Evolutionary conservation across 805 yeast species (phyloP).

Genomic region (Saccharomycodes ludwigii): DNA sequence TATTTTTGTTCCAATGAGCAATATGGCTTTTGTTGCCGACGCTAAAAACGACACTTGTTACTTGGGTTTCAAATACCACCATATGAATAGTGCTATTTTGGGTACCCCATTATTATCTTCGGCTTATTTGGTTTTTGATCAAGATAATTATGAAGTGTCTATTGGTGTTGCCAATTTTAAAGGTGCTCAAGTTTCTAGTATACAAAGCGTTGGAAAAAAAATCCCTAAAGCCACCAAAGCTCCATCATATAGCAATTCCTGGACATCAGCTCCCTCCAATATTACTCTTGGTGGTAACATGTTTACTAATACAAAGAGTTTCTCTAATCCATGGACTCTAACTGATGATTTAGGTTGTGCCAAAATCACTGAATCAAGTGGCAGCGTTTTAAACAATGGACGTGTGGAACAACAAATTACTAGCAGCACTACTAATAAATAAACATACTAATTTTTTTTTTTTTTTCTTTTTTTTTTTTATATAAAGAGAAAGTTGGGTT

Average conservation of each 20-base stretch:
- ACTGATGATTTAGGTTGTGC: too few species aligned
- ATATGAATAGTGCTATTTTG: slow-evolving; percentile 26
- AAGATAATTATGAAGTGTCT: slow-evolving; percentile 31
- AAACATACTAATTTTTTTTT: too few species aligned
- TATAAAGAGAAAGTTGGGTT: too few species aligned
- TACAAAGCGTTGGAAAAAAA: slow-evolving; percentile 8
- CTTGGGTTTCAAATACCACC: slow-evolving; percentile 28
- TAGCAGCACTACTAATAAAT: too few species aligned
- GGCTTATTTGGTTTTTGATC: slow-evolving; percentile 44
- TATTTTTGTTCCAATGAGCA: slow-evolving; percentile 36
- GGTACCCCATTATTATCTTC: slow-evolving; percentile 44
- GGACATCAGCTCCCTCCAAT: slow-evolving; percentile 17
- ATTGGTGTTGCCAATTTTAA: slow-evolving; percentile 30
- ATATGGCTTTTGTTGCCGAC: slow-evolving; percentile 18
- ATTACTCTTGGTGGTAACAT: slow-evolving; percentile 19
- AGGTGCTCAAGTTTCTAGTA: slow-evolving; percentile 14
- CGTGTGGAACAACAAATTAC: too few species aligned
- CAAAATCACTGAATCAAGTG: too few species aligned
- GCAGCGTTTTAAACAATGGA: too few species aligned
- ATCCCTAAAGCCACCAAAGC: slow-evolving; percentile 41
- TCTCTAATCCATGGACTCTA: too few species aligned
- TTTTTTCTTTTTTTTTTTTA: too few species aligned
- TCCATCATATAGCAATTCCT: slow-evolving; percentile 34
- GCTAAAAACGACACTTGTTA: slow-evolving; percentile 30
- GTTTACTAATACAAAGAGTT: slow-evolving; percentile 10